Conservation (phyloP, 1,284 basidiomycete species). For the Apiotrichum siamense region DNA sequence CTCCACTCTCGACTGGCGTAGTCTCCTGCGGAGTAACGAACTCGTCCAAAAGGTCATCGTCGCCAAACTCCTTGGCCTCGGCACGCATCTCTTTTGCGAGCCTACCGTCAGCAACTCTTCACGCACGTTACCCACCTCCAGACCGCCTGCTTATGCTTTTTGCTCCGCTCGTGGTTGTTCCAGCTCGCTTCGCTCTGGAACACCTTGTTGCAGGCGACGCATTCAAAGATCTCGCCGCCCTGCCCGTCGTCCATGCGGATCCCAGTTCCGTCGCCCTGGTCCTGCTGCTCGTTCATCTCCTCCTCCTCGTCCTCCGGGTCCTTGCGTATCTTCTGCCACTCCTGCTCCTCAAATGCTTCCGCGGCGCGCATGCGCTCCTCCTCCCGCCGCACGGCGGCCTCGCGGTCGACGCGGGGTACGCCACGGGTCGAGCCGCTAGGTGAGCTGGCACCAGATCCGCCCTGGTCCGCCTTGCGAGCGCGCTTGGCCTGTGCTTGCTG, state of each 20-base stretch:
- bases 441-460: constrained; percentile 1
- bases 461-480: constrained; percentile 1
- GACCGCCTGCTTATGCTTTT: constrained; percentile 87
- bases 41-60: constrained; percentile 18
- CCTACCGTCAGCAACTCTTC: constrained; percentile 55
- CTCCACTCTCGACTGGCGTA: constrained; percentile 11
- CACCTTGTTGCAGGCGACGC: constrained; percentile 87
- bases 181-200: constrained; percentile 92
- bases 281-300: constrained; percentile 29
- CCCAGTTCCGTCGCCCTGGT: constrained; percentile 32
- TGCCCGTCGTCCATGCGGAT: constrained; percentile 30
- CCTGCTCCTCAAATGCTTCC: constrained; percentile 52
- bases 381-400: constrained; percentile 20
- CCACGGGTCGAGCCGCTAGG: constrained; percentile 11
- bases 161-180: constrained; percentile 93
- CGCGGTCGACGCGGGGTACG: constrained; percentile 26
- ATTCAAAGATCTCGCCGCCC: constrained; percentile 62
- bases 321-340: constrained; percentile 68
- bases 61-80: constrained; percentile 12
- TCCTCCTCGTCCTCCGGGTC: constrained; percentile 60
- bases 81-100: constrained; percentile 59
- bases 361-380: constrained; percentile 27
- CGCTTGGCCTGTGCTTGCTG: constrained; percentile 47
- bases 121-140: constrained; percentile 52
- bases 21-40: constrained; percentile 19